Evolutionary conservation across 331 rosid genomes (phyloP), one percentile per base, ranked within the genome.

Genomic region (Pyrus hybrid): DNA sequence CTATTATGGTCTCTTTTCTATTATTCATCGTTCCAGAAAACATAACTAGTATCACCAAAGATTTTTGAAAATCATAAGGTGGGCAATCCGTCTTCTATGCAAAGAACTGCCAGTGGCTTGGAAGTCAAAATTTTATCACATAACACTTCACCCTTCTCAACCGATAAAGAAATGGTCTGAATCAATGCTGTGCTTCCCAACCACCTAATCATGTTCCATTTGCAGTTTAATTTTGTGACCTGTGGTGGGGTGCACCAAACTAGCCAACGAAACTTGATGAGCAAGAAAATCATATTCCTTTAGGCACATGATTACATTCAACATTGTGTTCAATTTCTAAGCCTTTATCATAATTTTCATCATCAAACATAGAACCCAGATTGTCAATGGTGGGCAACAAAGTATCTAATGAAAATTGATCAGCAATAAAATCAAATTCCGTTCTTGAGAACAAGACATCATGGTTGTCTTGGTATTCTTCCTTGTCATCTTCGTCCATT

Each of bases 31-130:
- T 37, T 37, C 43, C 4, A 37, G 0, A 8, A 37, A 37, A 9
- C 43, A 37, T 37, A 37, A 37, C 43, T 2, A 37, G 43, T 37
- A 37, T 37, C 58, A 53, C 94, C 90, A 76, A 93, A 93, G 76
- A 90, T 88, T 80, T 93, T 93, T 47, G 96, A 93, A 85, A 93
- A 89, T 61, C 91, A 86, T 71, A 93, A 87, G 76, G 90, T 85
- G 32, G 68, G 82, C 87, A 75, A 74, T 79, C 94, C 95, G 83
- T 89, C 91, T 81, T 90, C 93, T 49, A 88, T 82, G 80, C 86
- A 93, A 81, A 93, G 81, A 79, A 93, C 86, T 23, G 96, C 96
- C 77, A 93, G 77, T 3, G 90, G 88, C 9, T 87, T 68, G 54
- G 87, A 67, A 58, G 57, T 77, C 10, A 10, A 56, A 56, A 7